Percentiles rank a stretch among this genome's conserved stretches.
These are phyloP conservation scores for Fusarium burgessii DNA, from an alignment of 2,329 filamentous ascomycete genomes.

Conservation along the genomic window DNA sequence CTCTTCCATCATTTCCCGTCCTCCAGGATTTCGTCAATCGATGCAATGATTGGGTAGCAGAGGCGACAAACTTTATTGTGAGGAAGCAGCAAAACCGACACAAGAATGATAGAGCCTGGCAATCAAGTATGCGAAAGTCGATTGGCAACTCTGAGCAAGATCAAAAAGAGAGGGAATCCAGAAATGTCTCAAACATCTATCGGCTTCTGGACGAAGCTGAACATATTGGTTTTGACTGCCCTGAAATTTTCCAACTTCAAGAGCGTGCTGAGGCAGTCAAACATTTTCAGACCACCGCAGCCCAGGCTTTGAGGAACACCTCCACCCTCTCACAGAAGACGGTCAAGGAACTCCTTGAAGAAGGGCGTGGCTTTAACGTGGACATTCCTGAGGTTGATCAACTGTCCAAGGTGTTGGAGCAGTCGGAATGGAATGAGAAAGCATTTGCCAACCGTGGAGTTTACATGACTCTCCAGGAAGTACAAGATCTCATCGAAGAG, in stretches of 20 bases:
- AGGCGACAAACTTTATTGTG: constrained; percentile 95
- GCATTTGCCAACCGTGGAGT: constrained; percentile 73
- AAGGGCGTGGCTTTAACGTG: constrained; percentile 89
- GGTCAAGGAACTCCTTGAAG: constrained; percentile 92
- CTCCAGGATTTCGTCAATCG: constrained; percentile 92
- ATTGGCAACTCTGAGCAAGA: constrained; percentile 69
- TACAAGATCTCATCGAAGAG: constrained; percentile 81
- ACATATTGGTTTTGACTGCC: constrained; percentile 90
- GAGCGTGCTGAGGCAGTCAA: constrained; percentile 89
- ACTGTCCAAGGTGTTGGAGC: constrained; percentile 82
- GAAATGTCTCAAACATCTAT: constrained; percentile 89
- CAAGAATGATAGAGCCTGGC: constrained; percentile 91
- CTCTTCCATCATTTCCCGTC: constrained; percentile 83
- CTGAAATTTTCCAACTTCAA: constrained; percentile 86
- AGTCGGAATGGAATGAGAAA: constrained; percentile 89
- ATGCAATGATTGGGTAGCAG: constrained; percentile 98
- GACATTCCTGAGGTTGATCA: constrained; percentile 90
- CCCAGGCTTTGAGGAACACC: constrained; percentile 75
- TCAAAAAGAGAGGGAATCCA: constrained; percentile 84
- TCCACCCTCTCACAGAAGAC: constrained; percentile 73
- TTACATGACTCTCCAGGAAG: constrained; percentile 80
- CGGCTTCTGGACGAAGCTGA: constrained; percentile 87
- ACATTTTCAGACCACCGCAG: constrained; percentile 83
- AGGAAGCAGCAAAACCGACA: constrained; percentile 97
- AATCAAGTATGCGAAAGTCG: constrained; percentile 77